Conservation (phyloP, 192 early-diverging fungal species). For the Coemansia sp. region DNA sequence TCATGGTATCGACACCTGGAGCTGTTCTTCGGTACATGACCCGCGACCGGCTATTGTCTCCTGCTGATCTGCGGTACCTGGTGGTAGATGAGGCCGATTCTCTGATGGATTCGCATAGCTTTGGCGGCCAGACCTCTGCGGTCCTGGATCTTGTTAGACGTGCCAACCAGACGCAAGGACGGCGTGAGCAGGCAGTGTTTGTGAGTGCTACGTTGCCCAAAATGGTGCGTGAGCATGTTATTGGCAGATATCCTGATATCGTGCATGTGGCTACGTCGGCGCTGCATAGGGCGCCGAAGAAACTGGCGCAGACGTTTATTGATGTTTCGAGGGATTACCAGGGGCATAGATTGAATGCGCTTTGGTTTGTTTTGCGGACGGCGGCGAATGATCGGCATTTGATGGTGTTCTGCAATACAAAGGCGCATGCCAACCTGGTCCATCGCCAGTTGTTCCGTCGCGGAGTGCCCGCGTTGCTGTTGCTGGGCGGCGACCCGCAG, state of each 20-base stretch:
- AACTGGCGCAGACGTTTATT: slow-evolving; percentile 79
- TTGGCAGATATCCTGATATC: slow-evolving; percentile 58
- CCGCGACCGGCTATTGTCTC: slow-evolving; percentile 57
- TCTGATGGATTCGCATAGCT: slow-evolving; percentile 78
- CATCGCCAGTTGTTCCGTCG: slow-evolving; percentile 58
- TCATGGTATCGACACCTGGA: slow-evolving; percentile 80
- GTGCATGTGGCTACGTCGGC: slow-evolving; percentile 75
- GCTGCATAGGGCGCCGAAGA: slow-evolving; percentile 73
- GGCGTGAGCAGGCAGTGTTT: slow-evolving; percentile 58
- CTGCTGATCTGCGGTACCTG: slow-evolving; percentile 63
- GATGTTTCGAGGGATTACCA: slow-evolving; percentile 65
- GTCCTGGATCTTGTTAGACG: slow-evolving; percentile 57
- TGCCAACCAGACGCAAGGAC: slow-evolving; percentile 41
- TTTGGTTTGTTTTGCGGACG: slow-evolving; percentile 69
- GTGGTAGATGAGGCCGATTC: slow-evolving; percentile 95
- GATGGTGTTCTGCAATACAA: slow-evolving; percentile 87
- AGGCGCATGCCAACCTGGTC: slow-evolving; percentile 59
- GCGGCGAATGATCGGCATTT: slow-evolving; percentile 65
- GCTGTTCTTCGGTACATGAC: slow-evolving; percentile 63
- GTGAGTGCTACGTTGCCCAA: slow-evolving; percentile 75
- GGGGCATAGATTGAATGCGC: slow-evolving; percentile 67
- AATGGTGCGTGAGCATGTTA: slow-evolving; percentile 62
- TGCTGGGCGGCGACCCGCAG: slow-evolving; percentile 42
- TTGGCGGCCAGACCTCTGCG: slow-evolving; percentile 62
- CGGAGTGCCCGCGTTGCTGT: slow-evolving; percentile 55